Percentiles rank a stretch among this genome's conserved stretches.
These are phyloP conservation scores for Kodamaea kakaduensis DNA, from an alignment of 805 yeast species.

Conservation along the genomic window DNA sequence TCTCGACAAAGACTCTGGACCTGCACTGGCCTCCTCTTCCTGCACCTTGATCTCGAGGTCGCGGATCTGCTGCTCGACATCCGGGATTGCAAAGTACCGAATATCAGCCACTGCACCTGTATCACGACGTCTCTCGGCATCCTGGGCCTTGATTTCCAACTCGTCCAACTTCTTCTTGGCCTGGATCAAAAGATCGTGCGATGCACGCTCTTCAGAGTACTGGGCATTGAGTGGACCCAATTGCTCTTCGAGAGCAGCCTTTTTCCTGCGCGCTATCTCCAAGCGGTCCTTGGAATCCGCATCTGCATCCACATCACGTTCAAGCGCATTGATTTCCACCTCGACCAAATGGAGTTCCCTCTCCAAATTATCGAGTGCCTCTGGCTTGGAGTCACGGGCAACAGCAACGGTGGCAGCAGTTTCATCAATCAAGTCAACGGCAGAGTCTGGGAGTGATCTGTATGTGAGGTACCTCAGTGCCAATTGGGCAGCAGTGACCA, in stretches of 20 bases:
- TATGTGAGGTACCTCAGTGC: slow-evolving; percentile 94
- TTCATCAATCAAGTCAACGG: slow-evolving; percentile 94
- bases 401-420: slow-evolving; percentile 96
- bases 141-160: slow-evolving; percentile 84
- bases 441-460: slow-evolving; percentile 94
- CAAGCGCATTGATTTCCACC: slow-evolving; percentile 94
- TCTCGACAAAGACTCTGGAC: slow-evolving; percentile 63
- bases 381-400: slow-evolving; percentile 97
- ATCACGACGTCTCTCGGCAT: slow-evolving; percentile 96
- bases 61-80: slow-evolving; percentile 69
- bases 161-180: slow-evolving; percentile 92
- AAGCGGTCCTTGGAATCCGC: slow-evolving; percentile 82
- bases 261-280: slow-evolving; percentile 69
- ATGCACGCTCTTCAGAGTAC: slow-evolving; percentile 80
- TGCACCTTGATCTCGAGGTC: slow-evolving; percentile 73
- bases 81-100: slow-evolving; percentile 96
- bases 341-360: slow-evolving; percentile 87
- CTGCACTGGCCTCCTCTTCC: slow-evolving; percentile 64
- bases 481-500: slow-evolving; percentile 89
- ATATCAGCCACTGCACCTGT: slow-evolving; percentile 93
- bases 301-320: slow-evolving; percentile 88
- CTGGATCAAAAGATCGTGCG: slow-evolving; percentile 84
- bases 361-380: slow-evolving; percentile 89
- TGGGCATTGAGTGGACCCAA: slow-evolving; percentile 81
- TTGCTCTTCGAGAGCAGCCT: slow-evolving; percentile 81